These are phyloP conservation scores for Erythrophleum ivorense DNA, from an alignment of 331 rosid species.

Conservation along the genomic window DNA sequence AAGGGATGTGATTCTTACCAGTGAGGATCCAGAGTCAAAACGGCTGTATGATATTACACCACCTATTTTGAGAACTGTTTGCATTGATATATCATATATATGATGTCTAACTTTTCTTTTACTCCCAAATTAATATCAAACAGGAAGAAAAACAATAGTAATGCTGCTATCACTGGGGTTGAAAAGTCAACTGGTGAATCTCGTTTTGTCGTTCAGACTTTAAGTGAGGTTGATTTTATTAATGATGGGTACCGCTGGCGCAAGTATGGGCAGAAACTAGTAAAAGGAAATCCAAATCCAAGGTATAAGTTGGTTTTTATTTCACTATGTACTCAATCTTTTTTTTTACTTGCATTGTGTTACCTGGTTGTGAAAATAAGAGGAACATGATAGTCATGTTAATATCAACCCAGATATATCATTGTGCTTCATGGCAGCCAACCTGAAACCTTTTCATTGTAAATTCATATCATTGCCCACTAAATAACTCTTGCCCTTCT, in stretches of 20 bases:
- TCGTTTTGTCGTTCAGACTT: conserved; percentile 72
- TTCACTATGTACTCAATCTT: conserved; percentile 6
- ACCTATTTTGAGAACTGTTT: conserved; percentile 21
- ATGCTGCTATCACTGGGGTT: conserved; percentile 40
- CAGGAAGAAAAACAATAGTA: conserved; percentile 66
- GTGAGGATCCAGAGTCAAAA: conserved; percentile 63
- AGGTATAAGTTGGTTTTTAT: conserved; percentile 60
- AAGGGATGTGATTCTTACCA: conserved; percentile 45
- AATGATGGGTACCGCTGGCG: conserved; percentile 97
- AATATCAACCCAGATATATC: not conserved
- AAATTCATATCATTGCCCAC: conserved; percentile 18
- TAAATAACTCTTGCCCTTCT: conserved; percentile 14
- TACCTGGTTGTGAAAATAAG: conserved; percentile 25
- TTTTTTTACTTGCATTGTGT: conserved; percentile 9
- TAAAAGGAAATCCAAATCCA: conserved; percentile 88
- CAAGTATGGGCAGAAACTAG: conserved; percentile 95
- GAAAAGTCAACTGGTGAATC: conserved; percentile 60
- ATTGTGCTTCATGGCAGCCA: conserved; percentile 7
- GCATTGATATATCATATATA: conserved; percentile 30
- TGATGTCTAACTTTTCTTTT: conserved; percentile 39
- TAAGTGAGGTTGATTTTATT: conserved; percentile 82
- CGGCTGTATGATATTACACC: conserved; percentile 69
- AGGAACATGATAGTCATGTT: conserved; percentile 19
- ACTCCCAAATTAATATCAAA: conserved; percentile 39
- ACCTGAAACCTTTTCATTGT: conserved; percentile 22